Base-by-base conservation (phyloP, 1,284 basidiomycete genomes). In the Moniliophthora roreri region DNA sequence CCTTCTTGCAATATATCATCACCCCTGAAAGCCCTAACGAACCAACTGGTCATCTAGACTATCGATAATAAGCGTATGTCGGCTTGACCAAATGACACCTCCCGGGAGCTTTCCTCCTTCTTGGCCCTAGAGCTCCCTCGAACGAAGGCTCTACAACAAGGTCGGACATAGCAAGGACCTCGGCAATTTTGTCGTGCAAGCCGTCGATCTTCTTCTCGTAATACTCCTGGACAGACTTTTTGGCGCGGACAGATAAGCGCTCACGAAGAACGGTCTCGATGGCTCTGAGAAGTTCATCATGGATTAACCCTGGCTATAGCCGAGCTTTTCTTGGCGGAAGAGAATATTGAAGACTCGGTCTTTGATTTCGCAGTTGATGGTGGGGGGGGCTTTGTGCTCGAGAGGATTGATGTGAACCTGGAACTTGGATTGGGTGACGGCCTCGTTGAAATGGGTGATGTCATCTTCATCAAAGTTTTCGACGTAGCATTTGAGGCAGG, bases 1-100 rank as follows among this genome's bases (percentile, higher is more conserved):
- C 71, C 69, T 59, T 73, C 71, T 50, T 70, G 70, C 24, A 72
- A 55, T 66, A 73, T 66, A 1, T 69, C 66, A 45, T 71, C 71
- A 7, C 60, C 63, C 42, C 66, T 63, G 58, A 72, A 72, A n/a
- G 7, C 66, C 69, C 48, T 70, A 62, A 7, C 40, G 44, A 23
- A 60, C 58, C 34, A 72, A 50, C 50, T 70, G 63, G 28, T 53
- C 47, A 52, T 65, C 62, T 26, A 72, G 41, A 2, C 68, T 68
- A 24, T 66, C 60, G 51, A 58, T 58, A n/a, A 50, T 59, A 58
- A 9, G 23, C 37, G 34, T 52, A 23, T 11, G 38, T 41, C 16
- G n/a, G 60, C 46, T 15, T 39, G 42, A 5, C 68, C 69, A 49
- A 71, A 68, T 38, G 53, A 60, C 16, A 52, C 26, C 39, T 69